These are phyloP conservation scores for Schizochytrium sp. DNA, from an alignment of 108 stramenopile genomes.

Conservation along the genomic window DNA sequence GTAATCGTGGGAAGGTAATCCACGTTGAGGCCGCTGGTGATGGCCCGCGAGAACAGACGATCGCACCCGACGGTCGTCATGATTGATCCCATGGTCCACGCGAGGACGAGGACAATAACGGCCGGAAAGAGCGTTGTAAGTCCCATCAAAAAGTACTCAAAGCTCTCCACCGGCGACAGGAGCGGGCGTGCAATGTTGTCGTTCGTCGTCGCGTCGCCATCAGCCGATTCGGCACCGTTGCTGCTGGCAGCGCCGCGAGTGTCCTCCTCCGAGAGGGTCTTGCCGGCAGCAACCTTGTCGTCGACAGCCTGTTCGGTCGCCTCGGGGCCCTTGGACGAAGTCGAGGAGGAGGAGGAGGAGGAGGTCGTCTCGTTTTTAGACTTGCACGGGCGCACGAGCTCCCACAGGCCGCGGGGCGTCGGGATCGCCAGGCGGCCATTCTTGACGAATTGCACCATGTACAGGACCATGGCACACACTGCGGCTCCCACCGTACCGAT, in stretches of 20 bases:
- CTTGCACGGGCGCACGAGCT: not conserved
- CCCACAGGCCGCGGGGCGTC: not conserved
- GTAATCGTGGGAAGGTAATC: slow-evolving; percentile 49
- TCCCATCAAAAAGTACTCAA: slow-evolving; percentile 45
- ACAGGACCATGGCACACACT: slow-evolving; percentile 41
- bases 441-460: slow-evolving; percentile 45
- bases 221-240: not conserved
- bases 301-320: not conserved
- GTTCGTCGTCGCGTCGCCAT: not conserved
- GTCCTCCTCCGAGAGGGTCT: not conserved
- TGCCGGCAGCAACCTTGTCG: not conserved
- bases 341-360: no score
- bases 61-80: slow-evolving; percentile 52
- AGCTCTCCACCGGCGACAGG: slow-evolving; percentile 32
- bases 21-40: slow-evolving; percentile 40
- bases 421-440: slow-evolving; percentile 15
- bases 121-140: slow-evolving; percentile 40
- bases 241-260: not conserved
- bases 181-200: slow-evolving; percentile 18
- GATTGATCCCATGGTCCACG: slow-evolving; percentile 54
- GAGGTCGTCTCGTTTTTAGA: not conserved
- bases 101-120: slow-evolving; percentile 43
- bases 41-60: slow-evolving; percentile 38
- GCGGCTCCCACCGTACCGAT: slow-evolving; percentile 54
- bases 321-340: no score